phyloP scores from a whole-genome alignment of 2,329 filamentous ascomycete genomes.

The Tolypocladium capitatum region DNA sequence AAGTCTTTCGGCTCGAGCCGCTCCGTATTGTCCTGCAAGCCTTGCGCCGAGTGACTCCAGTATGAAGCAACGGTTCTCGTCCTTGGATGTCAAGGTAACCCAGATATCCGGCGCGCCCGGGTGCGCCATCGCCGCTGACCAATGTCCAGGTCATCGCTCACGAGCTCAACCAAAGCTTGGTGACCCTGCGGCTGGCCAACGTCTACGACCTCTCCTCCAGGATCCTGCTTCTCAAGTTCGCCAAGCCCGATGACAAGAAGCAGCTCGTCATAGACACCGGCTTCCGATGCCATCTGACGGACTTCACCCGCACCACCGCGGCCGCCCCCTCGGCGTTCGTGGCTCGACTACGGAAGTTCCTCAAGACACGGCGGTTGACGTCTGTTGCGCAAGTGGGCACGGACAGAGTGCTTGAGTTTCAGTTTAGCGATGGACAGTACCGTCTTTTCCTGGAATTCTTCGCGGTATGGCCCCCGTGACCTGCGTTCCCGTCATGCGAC shows the following conservation, averaged over 20 bases:
- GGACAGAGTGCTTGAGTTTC: slow-evolving; percentile 82
- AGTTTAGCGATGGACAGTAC: slow-evolving; percentile 85
- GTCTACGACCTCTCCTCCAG: slow-evolving; percentile 93
- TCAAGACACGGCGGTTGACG: slow-evolving; percentile 78
- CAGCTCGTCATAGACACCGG: slow-evolving; percentile 89
- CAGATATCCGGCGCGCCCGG: background rate
- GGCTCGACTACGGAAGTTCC: slow-evolving; percentile 67
- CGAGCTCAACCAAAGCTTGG: slow-evolving; percentile 69
- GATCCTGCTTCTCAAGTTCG: slow-evolving; percentile 91
- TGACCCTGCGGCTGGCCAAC: slow-evolving; percentile 73
- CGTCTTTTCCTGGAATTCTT: slow-evolving; percentile 90
- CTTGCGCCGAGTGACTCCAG: slow-evolving; percentile 10
- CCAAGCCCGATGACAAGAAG: slow-evolving; percentile 76
- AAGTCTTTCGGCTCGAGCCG: slow-evolving; percentile 1
- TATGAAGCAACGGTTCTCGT: slow-evolving; percentile 73
- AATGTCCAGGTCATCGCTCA: slow-evolving; percentile 69
- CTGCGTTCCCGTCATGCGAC: background rate
- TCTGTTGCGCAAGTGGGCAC: slow-evolving; percentile 76
- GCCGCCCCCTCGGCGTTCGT: slow-evolving; percentile 78
- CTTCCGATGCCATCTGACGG: slow-evolving; percentile 88
- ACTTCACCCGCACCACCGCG: slow-evolving; percentile 78
- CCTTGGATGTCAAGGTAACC: slow-evolving; percentile 58
- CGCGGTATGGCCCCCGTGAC: slow-evolving; percentile 31
- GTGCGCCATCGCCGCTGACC: background rate
- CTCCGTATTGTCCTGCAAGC: background rate